Conservation (phyloP, 2,329 filamentous ascomycete species). For the Xylariomycetidae sp. region DNA sequence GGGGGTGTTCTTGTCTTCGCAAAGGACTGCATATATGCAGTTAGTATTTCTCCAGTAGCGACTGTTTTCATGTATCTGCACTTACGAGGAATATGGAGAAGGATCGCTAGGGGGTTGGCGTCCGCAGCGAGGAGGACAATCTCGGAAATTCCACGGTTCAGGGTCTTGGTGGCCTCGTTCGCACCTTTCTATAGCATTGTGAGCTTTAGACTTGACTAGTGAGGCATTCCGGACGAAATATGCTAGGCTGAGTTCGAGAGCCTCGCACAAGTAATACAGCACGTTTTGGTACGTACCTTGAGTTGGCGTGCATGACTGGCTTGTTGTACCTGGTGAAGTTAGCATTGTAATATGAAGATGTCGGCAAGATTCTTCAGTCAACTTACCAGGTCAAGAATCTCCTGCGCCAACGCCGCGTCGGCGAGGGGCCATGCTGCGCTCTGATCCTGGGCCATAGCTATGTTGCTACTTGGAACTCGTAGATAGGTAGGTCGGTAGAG, state of each 20-base stretch:
- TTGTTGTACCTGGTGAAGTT: no score
- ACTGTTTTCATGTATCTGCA: not conserved
- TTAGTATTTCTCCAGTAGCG: not conserved
- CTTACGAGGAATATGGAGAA: conserved; percentile 71
- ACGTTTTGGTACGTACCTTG: no score
- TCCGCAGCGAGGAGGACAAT: conserved; percentile 72
- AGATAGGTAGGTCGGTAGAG: conserved; percentile 1
- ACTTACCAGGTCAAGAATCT: conserved; percentile 78
- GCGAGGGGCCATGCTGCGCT: conserved; percentile 64
- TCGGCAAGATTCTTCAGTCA: no score
- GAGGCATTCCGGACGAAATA: no score
- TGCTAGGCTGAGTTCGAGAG: no score
- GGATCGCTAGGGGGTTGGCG: conserved; percentile 79
- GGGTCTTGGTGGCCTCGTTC: conserved; percentile 80
- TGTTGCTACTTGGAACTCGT: conserved; percentile 7
- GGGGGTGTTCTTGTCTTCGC: conserved; percentile 67
- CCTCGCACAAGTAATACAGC: no score
- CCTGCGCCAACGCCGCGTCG: conserved; percentile 69
- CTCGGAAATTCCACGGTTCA: conserved; percentile 67
- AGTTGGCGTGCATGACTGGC: conserved; percentile 38
- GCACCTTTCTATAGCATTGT: conserved; percentile 92
- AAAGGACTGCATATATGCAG: conserved; percentile 51
- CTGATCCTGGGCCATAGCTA: conserved; percentile 25
- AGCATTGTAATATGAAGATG: no score
- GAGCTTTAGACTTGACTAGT: no score